A percentile compares a stretch with the other conserved stretches of the same genome.
Conservation (phyloP, 2,329 filamentous ascomycete genomes). For the Cladorrhinum sp. region DNA sequence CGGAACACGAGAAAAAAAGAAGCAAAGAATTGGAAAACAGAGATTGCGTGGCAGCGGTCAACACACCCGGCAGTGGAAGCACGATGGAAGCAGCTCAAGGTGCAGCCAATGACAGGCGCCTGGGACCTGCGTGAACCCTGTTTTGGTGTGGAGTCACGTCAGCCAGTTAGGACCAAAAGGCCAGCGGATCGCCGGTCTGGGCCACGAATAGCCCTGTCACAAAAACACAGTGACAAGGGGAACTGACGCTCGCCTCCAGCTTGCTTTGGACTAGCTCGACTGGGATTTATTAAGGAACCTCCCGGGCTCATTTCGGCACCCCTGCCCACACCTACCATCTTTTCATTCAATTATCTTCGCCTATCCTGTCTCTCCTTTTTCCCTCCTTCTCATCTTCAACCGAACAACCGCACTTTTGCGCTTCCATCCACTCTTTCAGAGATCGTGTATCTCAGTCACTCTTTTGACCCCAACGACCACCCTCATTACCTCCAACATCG, state of each 20-base stretch:
- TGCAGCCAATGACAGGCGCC: slow-evolving; percentile 12
- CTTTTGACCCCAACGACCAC: slow-evolving; percentile 18
- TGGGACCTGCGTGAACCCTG: slow-evolving; percentile 21
- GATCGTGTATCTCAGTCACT: slow-evolving; percentile 30
- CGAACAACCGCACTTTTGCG: slow-evolving; percentile 22
- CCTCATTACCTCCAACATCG: slow-evolving; percentile 15
- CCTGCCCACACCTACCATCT: slow-evolving; percentile 7
- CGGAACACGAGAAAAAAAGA: neutral
- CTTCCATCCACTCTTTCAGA: slow-evolving; percentile 27
- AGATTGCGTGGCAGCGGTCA: slow-evolving; percentile 7
- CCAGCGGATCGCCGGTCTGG: slow-evolving; percentile 17
- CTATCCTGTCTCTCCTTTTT: slow-evolving; percentile 14
- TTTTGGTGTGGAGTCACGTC: slow-evolving; percentile 8
- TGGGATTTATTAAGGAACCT: slow-evolving; percentile 10
- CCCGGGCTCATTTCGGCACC: slow-evolving; percentile 22
- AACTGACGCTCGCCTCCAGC: neutral
- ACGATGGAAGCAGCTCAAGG: neutral
- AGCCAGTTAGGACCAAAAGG: slow-evolving; percentile 7
- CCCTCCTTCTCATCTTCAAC: slow-evolving; percentile 13
- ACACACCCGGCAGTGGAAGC: slow-evolving; percentile 1
- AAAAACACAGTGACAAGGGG: neutral
- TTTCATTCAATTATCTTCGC: slow-evolving; percentile 14
- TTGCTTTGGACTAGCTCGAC: neutral
- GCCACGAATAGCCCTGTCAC: neutral
- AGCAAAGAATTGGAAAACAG: neutral